phyloP scores from a whole-genome alignment of 2,329 filamentous ascomycete species.

The Alternaria arbusti region DNA sequence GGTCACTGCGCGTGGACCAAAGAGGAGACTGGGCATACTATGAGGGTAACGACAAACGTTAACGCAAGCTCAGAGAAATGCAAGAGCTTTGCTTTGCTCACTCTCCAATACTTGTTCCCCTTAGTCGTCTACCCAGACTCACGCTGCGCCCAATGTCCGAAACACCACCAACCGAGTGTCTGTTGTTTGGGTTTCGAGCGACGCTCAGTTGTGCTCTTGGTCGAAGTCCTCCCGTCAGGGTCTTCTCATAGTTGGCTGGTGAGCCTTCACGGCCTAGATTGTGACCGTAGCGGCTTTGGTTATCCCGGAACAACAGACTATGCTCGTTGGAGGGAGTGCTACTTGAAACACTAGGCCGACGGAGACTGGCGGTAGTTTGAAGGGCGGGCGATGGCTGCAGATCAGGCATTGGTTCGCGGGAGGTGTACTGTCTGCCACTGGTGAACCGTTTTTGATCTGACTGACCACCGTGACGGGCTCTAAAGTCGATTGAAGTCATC shows the following conservation, averaged over 20 bases:
- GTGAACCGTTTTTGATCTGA: constrained; percentile 26
- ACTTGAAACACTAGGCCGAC: constrained; percentile 39
- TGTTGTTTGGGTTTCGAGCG: constrained; percentile 34
- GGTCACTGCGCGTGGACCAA: constrained; percentile 14
- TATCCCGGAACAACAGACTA: constrained; percentile 35
- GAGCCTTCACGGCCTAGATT: constrained; percentile 33
- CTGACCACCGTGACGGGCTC: constrained; percentile 33
- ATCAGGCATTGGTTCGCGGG: constrained; percentile 47
- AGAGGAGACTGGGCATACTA: constrained; percentile 31
- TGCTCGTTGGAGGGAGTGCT: constrained; percentile 31
- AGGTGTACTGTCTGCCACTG: constrained; percentile 44
- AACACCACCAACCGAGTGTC: constrained; percentile 38
- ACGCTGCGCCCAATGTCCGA: constrained; percentile 35
- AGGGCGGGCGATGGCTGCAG: constrained; percentile 40
- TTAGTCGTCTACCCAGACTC: constrained; percentile 36
- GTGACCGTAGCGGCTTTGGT: constrained; percentile 34
- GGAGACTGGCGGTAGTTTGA: constrained; percentile 33
- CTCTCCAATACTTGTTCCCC: constrained; percentile 42
- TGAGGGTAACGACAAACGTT: constrained; percentile 34
- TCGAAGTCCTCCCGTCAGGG: constrained; percentile 26
- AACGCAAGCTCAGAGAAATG: constrained; percentile 15
- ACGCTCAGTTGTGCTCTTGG: constrained; percentile 34
- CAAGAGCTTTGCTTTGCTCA: constrained; percentile 29
- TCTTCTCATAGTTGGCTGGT: constrained; percentile 40
- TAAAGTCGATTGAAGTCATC: constrained; percentile 52